phyloP scores from a whole-genome alignment of 2,329 filamentous ascomycete genomes.

The Paraconiothyrium brasiliense region DNA sequence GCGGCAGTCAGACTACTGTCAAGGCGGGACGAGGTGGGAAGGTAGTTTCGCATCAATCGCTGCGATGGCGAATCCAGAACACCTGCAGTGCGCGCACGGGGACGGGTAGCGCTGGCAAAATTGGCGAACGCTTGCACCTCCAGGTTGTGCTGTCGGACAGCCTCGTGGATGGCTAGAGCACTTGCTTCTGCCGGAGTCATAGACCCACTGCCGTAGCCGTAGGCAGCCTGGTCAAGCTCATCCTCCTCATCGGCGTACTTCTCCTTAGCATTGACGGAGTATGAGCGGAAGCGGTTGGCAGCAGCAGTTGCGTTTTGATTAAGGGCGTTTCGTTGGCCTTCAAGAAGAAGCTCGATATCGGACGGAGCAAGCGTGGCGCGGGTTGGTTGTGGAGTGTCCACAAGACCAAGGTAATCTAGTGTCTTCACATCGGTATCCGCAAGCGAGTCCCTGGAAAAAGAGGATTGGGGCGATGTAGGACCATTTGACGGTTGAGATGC shows the following conservation, averaged over 20 bases:
- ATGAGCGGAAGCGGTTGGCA: conserved; percentile 90
- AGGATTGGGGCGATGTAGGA: conserved; percentile 84
- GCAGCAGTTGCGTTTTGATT: conserved; percentile 70
- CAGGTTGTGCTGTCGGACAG: conserved; percentile 89
- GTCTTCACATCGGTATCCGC: conserved; percentile 91
- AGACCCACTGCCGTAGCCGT: conserved; percentile 67
- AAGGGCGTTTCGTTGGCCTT: conserved; percentile 66
- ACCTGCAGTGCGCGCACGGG: conserved; percentile 89
- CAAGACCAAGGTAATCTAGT: conserved; percentile 92
- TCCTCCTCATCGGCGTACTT: conserved; percentile 93
- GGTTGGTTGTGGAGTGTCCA: conserved; percentile 87
- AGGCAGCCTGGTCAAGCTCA: conserved; percentile 67
- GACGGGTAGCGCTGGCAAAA: conserved; percentile 81
- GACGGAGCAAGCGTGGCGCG: conserved; percentile 76
- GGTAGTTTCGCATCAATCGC: conserved; percentile 73
- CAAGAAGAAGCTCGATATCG: conserved; percentile 59
- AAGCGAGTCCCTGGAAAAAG: conserved; percentile 84
- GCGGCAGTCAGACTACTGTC: conserved; percentile 79
- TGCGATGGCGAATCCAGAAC: conserved; percentile 81
- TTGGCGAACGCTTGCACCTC: conserved; percentile 92
- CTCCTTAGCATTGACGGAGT: conserved; percentile 98
- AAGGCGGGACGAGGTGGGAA: conserved; percentile 77
- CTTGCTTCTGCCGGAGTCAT: conserved; percentile 69
- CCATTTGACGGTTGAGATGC: conserved; percentile 87
- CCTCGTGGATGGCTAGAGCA: conserved; percentile 70